Percentiles rank a stretch among this genome's conserved stretches.
phyloP scores from a whole-genome alignment of 1,284 basidiomycete species.

The Ceratobasidium sp. region DNA sequence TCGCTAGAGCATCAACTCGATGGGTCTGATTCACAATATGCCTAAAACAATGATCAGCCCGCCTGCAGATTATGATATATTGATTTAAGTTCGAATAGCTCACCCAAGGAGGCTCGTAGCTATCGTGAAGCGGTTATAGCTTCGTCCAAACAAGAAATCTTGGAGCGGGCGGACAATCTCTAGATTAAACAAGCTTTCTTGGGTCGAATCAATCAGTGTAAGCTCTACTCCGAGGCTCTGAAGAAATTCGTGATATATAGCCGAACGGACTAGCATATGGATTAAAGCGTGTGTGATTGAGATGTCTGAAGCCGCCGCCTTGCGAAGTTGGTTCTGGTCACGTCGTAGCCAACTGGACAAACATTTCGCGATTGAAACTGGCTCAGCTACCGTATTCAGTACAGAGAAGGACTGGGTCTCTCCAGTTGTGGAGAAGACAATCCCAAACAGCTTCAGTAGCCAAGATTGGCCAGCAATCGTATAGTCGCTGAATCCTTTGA shows the following conservation, averaged over 20 bases:
- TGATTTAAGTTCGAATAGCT: not conserved
- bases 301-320: not conserved
- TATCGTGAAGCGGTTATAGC: not conserved
- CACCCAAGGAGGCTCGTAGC: not conserved
- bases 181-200: not conserved
- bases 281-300: not conserved
- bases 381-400: not conserved
- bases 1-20: not conserved
- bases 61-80: too few species aligned
- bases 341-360: slow-evolving; percentile 17
- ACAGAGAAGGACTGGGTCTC: slow-evolving; percentile 2
- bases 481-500: not conserved
- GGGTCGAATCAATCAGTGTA: not conserved
- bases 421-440: not conserved
- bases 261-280: slow-evolving; percentile 9
- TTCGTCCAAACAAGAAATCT: not conserved
- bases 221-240: not conserved
- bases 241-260: not conserved
- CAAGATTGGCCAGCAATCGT: slow-evolving; percentile 2
- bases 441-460: not conserved
- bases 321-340: slow-evolving; percentile 21
- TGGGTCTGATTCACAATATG: not conserved
- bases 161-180: slow-evolving; percentile 6
- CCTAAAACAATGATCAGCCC: not conserved
- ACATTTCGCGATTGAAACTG: not conserved